Evolutionary conservation across 2,329 filamentous ascomycete species (phyloP), one percentile per base, ranked within the genome.

Genomic region (Fusarium buxicola): DNA sequence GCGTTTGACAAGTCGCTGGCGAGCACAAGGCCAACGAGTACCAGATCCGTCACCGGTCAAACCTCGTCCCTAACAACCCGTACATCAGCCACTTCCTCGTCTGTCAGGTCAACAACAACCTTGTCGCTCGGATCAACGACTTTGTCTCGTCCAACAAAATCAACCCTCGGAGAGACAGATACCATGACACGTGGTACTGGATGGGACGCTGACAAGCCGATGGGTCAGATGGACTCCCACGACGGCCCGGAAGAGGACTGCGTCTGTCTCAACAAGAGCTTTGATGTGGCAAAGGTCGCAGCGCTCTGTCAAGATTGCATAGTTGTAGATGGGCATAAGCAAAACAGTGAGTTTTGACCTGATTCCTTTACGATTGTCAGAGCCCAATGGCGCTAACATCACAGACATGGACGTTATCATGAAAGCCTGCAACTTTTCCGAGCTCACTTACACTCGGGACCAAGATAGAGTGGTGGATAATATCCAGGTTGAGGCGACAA

Each of bases 261-360:
- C 47, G 74, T 78, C 5, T 80, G 78, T 46, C 46, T 60, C 8
- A 79, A 80, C 47, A 63, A 68, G 49, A 80, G 78, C 61, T 80
- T 80, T 47, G 69, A 80, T 40, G 78, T 80, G 11, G 68, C 73
- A 30, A 59, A 68, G 32, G 60, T 80, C n/a, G 74, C 76, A 7
- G 76, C 71, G 2, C 62, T 79, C 8, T 80, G 78, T 35, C 70
- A 77, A 15, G 75, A 76, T 48, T 80, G 78, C 55, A 75, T 80
- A 31, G 50, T 63, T 6, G 63, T 73, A 55, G 66, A 72, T 15
- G 73, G 72, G 1, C 68, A 75, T 53, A 50, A 61, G 21, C 65
- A 72, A 10, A 76, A 71, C 27, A 73, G 77, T 78, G 60, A 65
- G 75, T 69, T 4, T 5, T 21, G 1, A 24, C 4, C 2, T 5